These are phyloP conservation scores for Aspergillus tamarii DNA, from an alignment of 2,329 filamentous ascomycete genomes.

Conservation along the genomic window DNA sequence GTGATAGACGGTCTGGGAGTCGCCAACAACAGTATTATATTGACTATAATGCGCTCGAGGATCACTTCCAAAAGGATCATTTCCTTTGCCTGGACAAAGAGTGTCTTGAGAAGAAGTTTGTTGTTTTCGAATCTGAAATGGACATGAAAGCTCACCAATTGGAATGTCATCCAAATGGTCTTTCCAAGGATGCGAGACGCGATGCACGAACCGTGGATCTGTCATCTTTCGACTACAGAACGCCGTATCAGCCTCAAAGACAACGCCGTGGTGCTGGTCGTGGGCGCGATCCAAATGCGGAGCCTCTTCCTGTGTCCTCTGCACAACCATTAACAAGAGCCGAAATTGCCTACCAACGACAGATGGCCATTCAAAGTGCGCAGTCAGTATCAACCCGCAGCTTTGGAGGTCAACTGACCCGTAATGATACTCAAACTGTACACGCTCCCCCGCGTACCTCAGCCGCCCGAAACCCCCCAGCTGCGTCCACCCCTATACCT, in stretches of 20 bases:
- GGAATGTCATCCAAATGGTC: conserved; percentile 74
- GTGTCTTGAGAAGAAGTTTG: conserved; percentile 95
- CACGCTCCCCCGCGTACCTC: conserved; percentile 45
- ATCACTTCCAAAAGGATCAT: conserved; percentile 86
- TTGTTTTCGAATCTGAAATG: conserved; percentile 93
- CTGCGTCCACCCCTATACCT: conserved; percentile 34
- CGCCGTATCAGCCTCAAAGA: conserved; percentile 67
- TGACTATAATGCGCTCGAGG: conserved; percentile 82
- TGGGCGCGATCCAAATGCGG: conserved; percentile 84
- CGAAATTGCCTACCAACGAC: conserved; percentile 87
- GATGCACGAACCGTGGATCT: conserved; percentile 87
- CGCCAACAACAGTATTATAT: conserved; percentile 86
- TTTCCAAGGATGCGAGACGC: conserved; percentile 80
- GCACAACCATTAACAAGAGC: conserved; percentile 81
- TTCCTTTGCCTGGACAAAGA: conserved; percentile 82
- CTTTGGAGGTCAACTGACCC: conserved; percentile 83
- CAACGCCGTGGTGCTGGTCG: conserved; percentile 64
- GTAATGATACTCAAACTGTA: conserved; percentile 50
- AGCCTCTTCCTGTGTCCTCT: conserved; percentile 74
- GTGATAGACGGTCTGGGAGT: conserved; percentile 68
- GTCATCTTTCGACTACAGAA: conserved; percentile 78
- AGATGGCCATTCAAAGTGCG: conserved; percentile 86
- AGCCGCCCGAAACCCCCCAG: conserved; percentile 29
- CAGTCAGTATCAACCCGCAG: conserved; percentile 78
- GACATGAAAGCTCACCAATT: conserved; percentile 94